These are phyloP conservation scores for Fusarium guadeloupense DNA, from an alignment of 2,329 filamentous ascomycete genomes.

Conservation along the genomic window DNA sequence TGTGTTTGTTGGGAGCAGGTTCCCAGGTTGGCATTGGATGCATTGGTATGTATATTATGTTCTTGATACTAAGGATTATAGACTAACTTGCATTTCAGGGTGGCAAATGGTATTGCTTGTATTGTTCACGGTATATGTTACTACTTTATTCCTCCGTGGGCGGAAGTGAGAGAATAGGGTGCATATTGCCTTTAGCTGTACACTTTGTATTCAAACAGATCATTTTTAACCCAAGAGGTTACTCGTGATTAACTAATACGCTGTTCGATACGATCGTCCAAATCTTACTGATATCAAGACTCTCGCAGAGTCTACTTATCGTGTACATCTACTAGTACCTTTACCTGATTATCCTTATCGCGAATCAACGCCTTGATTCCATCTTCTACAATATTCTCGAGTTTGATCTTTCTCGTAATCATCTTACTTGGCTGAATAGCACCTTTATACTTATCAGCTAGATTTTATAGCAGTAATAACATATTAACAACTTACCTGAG, in stretches of 20 bases:
- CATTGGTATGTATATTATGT: slow-evolving; percentile 29
- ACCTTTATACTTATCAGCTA: slow-evolving; percentile 46
- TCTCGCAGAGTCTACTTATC: slow-evolving; percentile 15
- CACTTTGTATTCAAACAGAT: too few relatives aligned
- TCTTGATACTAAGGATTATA: fast-evolving
- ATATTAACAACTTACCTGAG: slow-evolving; percentile 13
- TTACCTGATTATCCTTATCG: slow-evolving; percentile 70
- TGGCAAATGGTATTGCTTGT: slow-evolving; percentile 19
- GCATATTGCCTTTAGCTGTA: too few relatives aligned
- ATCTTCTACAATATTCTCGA: slow-evolving; percentile 65
- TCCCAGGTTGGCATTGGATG: slow-evolving; percentile 41
- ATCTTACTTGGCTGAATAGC: slow-evolving; percentile 63
- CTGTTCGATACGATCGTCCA: too few relatives aligned
- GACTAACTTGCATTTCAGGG: slow-evolving; percentile 19
- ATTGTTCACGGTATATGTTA: slow-evolving; percentile 26
- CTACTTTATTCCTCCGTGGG: slow-evolving; percentile 34
- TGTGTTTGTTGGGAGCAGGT: slow-evolving; percentile 29
- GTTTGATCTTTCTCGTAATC: slow-evolving; percentile 67
- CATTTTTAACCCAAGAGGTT: too few relatives aligned
- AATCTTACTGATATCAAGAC: not conserved
- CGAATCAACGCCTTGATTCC: slow-evolving; percentile 66
- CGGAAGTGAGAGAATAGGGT: not conserved
- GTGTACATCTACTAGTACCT: slow-evolving; percentile 64
- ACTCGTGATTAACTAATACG: too few relatives aligned
- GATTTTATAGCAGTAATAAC: fast-evolving